A percentile compares a stretch with the other conserved stretches of the same genome.
Evolutionary conservation across 73 alveolate genomes (phyloP).

Genomic region (Uronychia binucleata): DNA sequence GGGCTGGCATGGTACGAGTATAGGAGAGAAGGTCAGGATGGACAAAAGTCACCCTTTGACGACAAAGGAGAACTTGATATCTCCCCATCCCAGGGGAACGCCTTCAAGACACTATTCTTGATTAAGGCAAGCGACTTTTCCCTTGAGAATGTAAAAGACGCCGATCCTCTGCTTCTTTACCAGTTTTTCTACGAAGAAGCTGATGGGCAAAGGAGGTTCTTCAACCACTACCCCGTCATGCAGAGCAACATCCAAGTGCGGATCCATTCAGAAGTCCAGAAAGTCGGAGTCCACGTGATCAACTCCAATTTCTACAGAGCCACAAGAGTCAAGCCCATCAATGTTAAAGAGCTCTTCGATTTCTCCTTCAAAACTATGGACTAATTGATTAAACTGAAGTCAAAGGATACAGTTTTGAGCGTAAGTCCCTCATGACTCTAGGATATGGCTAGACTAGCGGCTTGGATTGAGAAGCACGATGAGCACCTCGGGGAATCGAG

Average conservation of each 20-base stretch:
- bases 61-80: not conserved
- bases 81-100: not conserved
- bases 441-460: not conserved
- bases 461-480: not conserved
- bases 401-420: not conserved
- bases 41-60: not conserved
- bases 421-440: not conserved
- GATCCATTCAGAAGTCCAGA: not conserved
- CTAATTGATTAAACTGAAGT: not conserved
- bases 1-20: not conserved
- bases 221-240: not conserved
- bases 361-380: not conserved
- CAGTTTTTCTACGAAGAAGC: not conserved
- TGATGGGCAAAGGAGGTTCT: not conserved
- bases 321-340: not conserved
- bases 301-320: not conserved
- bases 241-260: not conserved
- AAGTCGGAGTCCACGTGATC: not conserved
- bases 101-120: not conserved
- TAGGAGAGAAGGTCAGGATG: not conserved
- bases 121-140: too few relatives aligned
- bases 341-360: not conserved
- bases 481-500: not conserved
- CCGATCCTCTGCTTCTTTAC: not conserved
- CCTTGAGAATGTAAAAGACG: not conserved